Evolutionary conservation across 805 yeast genomes (phyloP), one percentile per base, ranked within the genome.

Genomic region (Candida loeiensis): DNA sequence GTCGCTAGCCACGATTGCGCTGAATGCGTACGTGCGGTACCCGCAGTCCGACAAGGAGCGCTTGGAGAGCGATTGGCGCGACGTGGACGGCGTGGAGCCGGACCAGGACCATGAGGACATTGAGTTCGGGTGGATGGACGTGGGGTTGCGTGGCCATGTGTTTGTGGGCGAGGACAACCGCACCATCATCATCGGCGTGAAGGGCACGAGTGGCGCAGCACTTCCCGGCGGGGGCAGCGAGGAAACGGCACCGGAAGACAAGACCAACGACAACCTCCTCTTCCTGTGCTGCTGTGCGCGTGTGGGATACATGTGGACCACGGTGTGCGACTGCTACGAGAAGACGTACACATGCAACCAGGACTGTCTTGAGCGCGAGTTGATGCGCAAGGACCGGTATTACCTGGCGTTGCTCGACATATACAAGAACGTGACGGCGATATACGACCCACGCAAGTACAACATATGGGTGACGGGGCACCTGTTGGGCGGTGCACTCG

Each of bases 281-380:
- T 93, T 93, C 58, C 85, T 95, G 8, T 93, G 99, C 60, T 93
- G 99, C 59, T 93, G 99, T 64, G 98, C 96, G 0, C 73, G 97
- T 27, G 83, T 91, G 1, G 78, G 93, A 27, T 89, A 88, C 48
- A 63, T 87, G 61, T 93, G 98, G 99, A 79, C 83, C 6, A 85
- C 97, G 0, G 98, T 89, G 1, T 93, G 99, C 63, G 96, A 89
- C 59, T 93, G 99, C 58, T 91, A 83, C 55, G 77, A 80, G 45
- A 78, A 76, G 38, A 76, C 95, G 0, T 87, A 86, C 59, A 85
- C 91, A 0, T 93, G 99, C 63, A 82, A 89, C 60, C 93, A 88
- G 60, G 75, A 74, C 43, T 93, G 99, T 56, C 63, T 93, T 18
- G 97, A 89, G 57, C 69, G 66, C 37, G 95, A 86, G 54, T 62